Conservation (phyloP, 169 alveolate species). For the Hepatocystis sp. region DNA sequence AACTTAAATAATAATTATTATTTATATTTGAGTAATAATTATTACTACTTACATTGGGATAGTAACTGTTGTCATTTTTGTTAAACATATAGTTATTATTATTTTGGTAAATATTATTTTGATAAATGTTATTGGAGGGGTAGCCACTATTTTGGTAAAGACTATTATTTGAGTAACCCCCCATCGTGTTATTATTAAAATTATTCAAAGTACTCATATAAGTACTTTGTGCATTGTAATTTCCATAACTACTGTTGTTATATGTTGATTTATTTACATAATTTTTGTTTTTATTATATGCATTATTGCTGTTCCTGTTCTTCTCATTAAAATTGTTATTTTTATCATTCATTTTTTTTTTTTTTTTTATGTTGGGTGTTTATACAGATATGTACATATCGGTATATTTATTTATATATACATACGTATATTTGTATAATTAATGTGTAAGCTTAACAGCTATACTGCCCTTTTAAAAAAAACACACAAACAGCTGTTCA, state of each 20-base stretch:
- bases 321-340: conserved; percentile 14
- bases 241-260: conserved; percentile 19
- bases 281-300: conserved; percentile 18
- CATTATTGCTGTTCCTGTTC: not conserved
- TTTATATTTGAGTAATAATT: conserved; percentile 7
- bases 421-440: not conserved
- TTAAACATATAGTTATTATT: conserved; percentile 19
- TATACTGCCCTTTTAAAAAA: too few relatives aligned
- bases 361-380: not conserved
- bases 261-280: conserved; percentile 14
- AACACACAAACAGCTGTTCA: too few relatives aligned
- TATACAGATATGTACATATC: not conserved
- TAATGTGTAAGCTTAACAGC: not conserved
- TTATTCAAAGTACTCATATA: too few relatives aligned
- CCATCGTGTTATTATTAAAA: too few relatives aligned
- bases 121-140: not conserved
- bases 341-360: conserved; percentile 31
- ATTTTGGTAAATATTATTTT: not conserved
- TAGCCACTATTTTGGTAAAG: not conserved
- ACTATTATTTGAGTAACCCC: too few relatives aligned
- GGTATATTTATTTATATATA: not conserved
- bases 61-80: conserved; percentile 33
- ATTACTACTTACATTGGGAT: not conserved
- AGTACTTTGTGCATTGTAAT: conserved; percentile 1
- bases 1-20: not conserved